phyloP scores from a whole-genome alignment of 2,329 filamentous ascomycete species.

The Calonectria leucothoes region DNA sequence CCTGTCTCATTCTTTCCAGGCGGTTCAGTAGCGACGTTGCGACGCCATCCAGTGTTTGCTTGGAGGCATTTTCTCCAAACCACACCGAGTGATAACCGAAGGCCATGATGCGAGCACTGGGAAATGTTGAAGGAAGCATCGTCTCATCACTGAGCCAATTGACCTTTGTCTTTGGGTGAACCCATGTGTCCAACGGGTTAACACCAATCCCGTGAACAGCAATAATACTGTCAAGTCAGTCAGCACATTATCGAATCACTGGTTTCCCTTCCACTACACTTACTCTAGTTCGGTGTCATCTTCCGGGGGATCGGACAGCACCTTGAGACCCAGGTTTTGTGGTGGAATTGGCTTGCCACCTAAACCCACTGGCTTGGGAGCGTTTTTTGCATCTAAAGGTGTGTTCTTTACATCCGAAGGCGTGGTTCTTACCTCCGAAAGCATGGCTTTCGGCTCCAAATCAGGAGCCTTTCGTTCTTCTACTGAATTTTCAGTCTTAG shows the following conservation, averaged over 20 bases:
- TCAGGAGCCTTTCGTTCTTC: not conserved
- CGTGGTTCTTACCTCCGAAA: not conserved
- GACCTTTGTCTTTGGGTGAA: not conserved
- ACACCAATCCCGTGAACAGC: slow-evolving; percentile 26
- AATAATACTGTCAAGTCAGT: not conserved
- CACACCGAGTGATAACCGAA: slow-evolving; percentile 26
- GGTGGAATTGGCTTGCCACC: not conserved
- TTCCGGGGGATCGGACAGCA: not conserved
- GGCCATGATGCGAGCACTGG: slow-evolving; percentile 21
- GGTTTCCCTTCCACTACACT: not conserved
- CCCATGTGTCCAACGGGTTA: slow-evolving; percentile 17
- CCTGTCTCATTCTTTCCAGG: not conserved
- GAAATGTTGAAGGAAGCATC: slow-evolving; percentile 24
- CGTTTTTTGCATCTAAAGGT: not conserved
- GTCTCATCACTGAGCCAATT: slow-evolving; percentile 17
- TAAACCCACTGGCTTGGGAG: not conserved
- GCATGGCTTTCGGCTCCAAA: too few relatives aligned
- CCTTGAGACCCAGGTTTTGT: slow-evolving; percentile 14
- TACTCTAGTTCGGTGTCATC: slow-evolving; percentile 16
- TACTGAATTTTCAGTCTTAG: not conserved
- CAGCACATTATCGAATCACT: too few relatives aligned
- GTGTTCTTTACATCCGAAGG: not conserved
- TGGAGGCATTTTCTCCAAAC: slow-evolving; percentile 18
- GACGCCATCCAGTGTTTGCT: slow-evolving; percentile 1
- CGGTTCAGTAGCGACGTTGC: slow-evolving; percentile 7